Base-by-base conservation (phyloP, 805 yeast species). In the Yamadazyma phyllophila region DNA sequence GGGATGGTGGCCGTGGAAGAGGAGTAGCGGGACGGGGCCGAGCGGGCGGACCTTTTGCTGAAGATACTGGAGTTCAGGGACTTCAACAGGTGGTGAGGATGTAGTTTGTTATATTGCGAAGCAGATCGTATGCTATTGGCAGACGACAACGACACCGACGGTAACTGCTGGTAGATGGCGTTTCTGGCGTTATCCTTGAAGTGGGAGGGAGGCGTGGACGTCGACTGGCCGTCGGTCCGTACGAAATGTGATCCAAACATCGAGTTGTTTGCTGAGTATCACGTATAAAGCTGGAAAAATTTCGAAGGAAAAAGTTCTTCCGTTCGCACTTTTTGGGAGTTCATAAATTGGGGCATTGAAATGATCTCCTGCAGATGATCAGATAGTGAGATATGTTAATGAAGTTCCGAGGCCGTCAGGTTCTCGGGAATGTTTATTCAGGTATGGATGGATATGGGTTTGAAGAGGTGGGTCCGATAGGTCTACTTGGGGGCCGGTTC, bases 1-100 rank as follows among this genome's bases (percentile, higher is more conserved):
- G 76, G 76, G 32, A 71, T 71, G 13, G 76, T 71, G 36, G 72
- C 75, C 1, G 74, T 70, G 20, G 70, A 62, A 38, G 64, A 59
- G 26, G 73, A 66, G 51, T 69, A 71, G 13, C 70, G 57, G 14
- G 73, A 66, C 2, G 76, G 76, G 1, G 76, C 75, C n/a, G 69
- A 62, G 26, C 76, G 54, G 14, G 69, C 71, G 4, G 71, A 62
- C 36, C 75, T 50, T 44, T 65, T 66, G 14, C 71, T 64, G 50
- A 69, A 71, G 7, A 71, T 60, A 34, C 68, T 61, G 43, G 70
- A 65, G n/a, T 63, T 60, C 69, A 62, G 68, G 48, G 67, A 63
- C 30, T 60, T 54, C 32, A 61, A 62, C 58, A 61, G 63, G 41
- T 55, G 56, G 26, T 53, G 54, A 41, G 50, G 47, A 17, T 46